Evolutionary conservation across 345 rosid genomes (phyloP).

Genomic region (Eucalyptus polyanthemos): DNA sequence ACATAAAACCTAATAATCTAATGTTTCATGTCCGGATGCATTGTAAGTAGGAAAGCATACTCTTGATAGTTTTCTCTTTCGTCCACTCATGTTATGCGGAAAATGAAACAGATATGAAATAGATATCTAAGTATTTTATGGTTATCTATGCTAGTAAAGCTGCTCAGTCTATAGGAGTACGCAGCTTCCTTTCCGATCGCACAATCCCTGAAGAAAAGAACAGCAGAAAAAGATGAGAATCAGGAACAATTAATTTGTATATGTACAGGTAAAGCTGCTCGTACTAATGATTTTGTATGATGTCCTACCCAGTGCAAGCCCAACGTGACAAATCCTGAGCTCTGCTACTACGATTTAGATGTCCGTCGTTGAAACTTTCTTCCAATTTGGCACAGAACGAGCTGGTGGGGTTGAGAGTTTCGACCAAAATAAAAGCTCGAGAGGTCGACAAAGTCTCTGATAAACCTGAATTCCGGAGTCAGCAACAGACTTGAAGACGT

Average conservation of each 20-base stretch:
- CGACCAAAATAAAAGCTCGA: background rate
- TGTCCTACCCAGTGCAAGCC: background rate
- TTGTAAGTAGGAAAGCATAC: background rate
- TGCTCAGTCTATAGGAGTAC: background rate
- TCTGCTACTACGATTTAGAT: background rate
- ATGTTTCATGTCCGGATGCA: too few species aligned
- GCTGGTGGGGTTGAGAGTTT: background rate
- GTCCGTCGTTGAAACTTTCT: background rate
- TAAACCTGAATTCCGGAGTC: background rate
- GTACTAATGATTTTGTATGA: rapidly evolving
- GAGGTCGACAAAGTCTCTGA: background rate
- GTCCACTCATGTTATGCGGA: background rate
- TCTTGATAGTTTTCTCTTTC: background rate
- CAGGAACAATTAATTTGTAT: background rate
- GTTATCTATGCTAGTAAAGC: background rate
- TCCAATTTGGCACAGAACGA: background rate
- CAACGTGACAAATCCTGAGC: background rate
- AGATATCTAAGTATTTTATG: background rate
- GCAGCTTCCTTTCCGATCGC: background rate
- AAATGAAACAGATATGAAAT: background rate
- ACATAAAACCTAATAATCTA: too few species aligned
- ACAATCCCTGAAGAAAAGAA: background rate
- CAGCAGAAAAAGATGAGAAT: background rate
- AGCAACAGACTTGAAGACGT: background rate
- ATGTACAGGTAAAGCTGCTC: background rate